phyloP scores from a whole-genome alignment of 208 protist species.

The Herpetomonas tarakana region DNA sequence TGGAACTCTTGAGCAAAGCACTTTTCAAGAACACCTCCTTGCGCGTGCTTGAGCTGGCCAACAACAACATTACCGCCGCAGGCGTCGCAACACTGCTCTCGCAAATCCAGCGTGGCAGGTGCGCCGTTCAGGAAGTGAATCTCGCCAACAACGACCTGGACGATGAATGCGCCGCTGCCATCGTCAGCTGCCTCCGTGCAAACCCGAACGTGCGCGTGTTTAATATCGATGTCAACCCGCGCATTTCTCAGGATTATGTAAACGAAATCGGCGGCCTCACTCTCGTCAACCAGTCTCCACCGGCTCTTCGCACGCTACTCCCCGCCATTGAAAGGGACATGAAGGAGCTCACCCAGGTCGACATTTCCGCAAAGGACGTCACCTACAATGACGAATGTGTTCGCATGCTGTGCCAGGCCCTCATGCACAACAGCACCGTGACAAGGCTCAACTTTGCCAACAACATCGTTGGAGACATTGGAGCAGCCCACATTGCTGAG shows the following conservation, averaged over 20 bases:
- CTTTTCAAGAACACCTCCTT: constrained; percentile 68
- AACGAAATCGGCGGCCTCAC: constrained; percentile 64
- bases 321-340: constrained; percentile 56
- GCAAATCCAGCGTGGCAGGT: constrained; percentile 35
- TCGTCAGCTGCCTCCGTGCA: constrained; percentile 50
- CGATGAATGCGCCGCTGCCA: constrained; percentile 42
- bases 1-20: constrained; percentile 46
- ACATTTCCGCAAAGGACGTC: constrained; percentile 52
- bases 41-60: constrained; percentile 69
- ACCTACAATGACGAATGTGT: constrained; percentile 68
- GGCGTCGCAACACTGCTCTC: constrained; percentile 64
- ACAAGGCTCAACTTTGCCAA: constrained; percentile 66
- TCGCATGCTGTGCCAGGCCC: constrained; percentile 61
- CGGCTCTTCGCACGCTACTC: constrained; percentile 48
- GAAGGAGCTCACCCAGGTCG: constrained; percentile 34
- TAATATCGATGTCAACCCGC: constrained; percentile 78
- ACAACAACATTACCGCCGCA: constrained; percentile 74
- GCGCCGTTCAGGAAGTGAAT: constrained; percentile 68
- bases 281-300: constrained; percentile 74
- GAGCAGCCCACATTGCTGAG: constrained; percentile 55
- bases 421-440: constrained; percentile 56
- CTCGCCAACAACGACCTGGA: constrained; percentile 81
- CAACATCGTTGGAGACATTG: constrained; percentile 82
- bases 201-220: constrained; percentile 65
- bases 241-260: constrained; percentile 38